Base-by-base conservation (phyloP, 768 basidiomycete genomes). In the Xerocomellus amylosporus region DNA sequence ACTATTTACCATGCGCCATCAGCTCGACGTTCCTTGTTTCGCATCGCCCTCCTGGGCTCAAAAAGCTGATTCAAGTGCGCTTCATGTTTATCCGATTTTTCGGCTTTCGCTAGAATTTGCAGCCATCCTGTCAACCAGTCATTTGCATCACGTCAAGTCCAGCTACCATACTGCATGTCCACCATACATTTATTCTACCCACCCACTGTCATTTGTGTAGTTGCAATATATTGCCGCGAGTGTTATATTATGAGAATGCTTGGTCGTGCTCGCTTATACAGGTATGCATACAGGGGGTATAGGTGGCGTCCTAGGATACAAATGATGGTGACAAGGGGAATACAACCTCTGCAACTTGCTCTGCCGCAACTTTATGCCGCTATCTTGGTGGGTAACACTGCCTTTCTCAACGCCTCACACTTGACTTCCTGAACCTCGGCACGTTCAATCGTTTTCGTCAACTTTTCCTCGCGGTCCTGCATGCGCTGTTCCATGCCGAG, bases 401-500 rank as follows among this genome's bases (percentile, higher is more conserved):
- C 75, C 57, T 75, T 77, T 58, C 74, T 70, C 55, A 81, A 50
- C 44, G 73, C 64, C 56, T 87, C 83, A 53, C 78, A 87, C 59
- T 73, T 77, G 48, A 68, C 66, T n/a, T 78, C 74, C 59, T 88
- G 85, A 31, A 69, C 69, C 62, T 86, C 83, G 1, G 87, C 88
- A 24, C 75, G 75, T 63, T 82, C 79, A 17, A 88, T 72, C 26
- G 77, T 80, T 65, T 85, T 84, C 13, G 72, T 61, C 24, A 90
- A 69, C 65, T 82, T 83, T 38, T 81, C 82, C 58, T 89, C 84
- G 33, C 86, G 77, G 15, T 69, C 70, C 54, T 86, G 79, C 55
- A 88, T 73, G 51, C 86, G 78, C 62, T 89, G 83, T 54, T 89
- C 86, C 84, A 90, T 88, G 0, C 88, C 88, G 15, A 89, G 72